Evolutionary conservation across 2,329 filamentous ascomycete genomes (phyloP).

Genomic region (Colletotrichum gloeosporioides): DNA sequence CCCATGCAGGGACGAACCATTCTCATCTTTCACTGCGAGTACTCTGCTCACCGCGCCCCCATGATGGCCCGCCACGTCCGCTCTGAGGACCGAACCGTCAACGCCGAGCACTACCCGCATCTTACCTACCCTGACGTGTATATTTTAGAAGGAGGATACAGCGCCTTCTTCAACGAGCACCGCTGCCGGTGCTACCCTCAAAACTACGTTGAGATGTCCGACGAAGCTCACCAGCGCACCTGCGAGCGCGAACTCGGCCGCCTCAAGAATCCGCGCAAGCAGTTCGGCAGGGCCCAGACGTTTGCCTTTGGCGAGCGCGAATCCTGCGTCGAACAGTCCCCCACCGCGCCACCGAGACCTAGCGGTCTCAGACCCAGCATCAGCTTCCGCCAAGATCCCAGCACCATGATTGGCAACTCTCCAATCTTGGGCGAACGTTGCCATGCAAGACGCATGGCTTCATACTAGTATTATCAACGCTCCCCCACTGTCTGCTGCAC

Average conservation of each 20-base stretch:
- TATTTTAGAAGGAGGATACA: conserved; percentile 96
- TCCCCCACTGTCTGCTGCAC: conserved; percentile 30
- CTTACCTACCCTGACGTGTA: conserved; percentile 98
- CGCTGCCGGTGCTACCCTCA: conserved; percentile 86
- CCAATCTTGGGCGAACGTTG: conserved; percentile 56
- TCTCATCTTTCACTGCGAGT: conserved; percentile 96
- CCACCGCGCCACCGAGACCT: conserved; percentile 50
- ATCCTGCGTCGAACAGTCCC: conserved; percentile 61
- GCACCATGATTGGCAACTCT: conserved; percentile 49
- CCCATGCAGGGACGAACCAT: conserved; percentile 75
- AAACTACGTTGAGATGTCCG: conserved; percentile 96
- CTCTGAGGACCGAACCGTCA: conserved; percentile 83
- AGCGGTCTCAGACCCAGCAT: conserved; percentile 39
- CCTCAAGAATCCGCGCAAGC: conserved; percentile 83
- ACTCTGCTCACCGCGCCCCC: conserved; percentile 93
- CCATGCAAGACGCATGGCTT: conserved; percentile 66
- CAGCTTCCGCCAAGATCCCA: conserved; percentile 41
- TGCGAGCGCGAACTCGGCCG: conserved; percentile 96
- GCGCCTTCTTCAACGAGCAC: conserved; percentile 84
- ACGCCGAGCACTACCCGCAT: conserved; percentile 84
- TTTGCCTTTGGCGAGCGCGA: conserved; percentile 89
- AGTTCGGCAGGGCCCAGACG: conserved; percentile 86
- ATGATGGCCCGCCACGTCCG: conserved; percentile 96
- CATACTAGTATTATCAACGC: conserved; percentile 52
- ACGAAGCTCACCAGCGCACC: conserved; percentile 87